A percentile compares a stretch with the other conserved stretches of the same genome.
Evolutionary conservation across 305 asterid species (phyloP).

Genomic region (Fraxinus xanthoxyloides): DNA sequence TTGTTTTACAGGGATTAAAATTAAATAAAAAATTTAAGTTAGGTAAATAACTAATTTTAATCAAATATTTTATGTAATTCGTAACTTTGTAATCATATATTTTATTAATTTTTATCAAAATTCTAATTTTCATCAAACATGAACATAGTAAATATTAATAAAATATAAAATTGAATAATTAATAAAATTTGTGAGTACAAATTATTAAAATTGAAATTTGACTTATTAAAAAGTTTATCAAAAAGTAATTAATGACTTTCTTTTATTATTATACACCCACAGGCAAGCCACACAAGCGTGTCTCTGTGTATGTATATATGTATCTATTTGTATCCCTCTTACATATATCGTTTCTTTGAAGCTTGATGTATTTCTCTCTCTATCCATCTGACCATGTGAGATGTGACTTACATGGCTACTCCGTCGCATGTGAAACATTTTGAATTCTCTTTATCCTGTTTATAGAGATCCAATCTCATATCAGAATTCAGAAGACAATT

Average conservation of each 20-base stretch:
- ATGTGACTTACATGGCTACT: slow-evolving; percentile 27
- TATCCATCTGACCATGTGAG: slow-evolving; percentile 28
- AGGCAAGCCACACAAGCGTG: slow-evolving; percentile 16
- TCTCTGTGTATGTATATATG: background rate
- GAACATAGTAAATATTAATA: background rate
- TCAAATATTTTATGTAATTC: too few relatives aligned
- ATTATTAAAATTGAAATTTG: too few relatives aligned
- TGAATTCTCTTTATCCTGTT: slow-evolving; percentile 26
- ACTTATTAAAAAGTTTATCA: too few relatives aligned
- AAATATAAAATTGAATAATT: too few relatives aligned
- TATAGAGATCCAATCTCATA: slow-evolving; percentile 33
- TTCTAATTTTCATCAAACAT: too few relatives aligned
- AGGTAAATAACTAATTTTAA: background rate
- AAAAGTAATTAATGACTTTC: background rate
- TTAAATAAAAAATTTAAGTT: too few relatives aligned
- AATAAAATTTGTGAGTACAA: too few relatives aligned
- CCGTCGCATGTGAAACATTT: slow-evolving; percentile 31
- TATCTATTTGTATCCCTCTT: slow-evolving; percentile 6
- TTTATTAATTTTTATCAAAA: too few relatives aligned
- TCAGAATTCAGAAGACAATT: background rate
- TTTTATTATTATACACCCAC: background rate
- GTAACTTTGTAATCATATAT: too few relatives aligned
- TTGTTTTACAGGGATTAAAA: too few relatives aligned
- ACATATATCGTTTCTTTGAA: slow-evolving; percentile 35
- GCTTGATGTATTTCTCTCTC: slow-evolving; percentile 27